Base-by-base conservation (phyloP, 345 rosid species). In the Corymbia maculata region DNA sequence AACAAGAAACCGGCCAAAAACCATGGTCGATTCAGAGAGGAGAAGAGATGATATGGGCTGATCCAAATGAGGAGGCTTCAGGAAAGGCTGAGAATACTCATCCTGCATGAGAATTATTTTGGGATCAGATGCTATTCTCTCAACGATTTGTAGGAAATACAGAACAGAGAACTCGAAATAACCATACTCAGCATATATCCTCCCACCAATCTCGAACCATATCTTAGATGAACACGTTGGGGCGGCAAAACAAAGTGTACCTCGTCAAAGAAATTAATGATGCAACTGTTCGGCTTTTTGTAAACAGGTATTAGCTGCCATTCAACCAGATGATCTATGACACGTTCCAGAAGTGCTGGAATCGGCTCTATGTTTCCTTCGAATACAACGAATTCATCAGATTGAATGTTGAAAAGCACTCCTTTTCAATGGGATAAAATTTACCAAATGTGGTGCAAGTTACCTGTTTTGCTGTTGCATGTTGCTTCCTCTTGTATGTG, bases 21-120 rank as follows among this genome's bases (percentile, higher is more conserved):
- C 97, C 99, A 97, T 95, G 70, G 94, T 93, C 87, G 98, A 96
- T 90, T 97, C 96, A 85, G 97, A 93, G 90, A 98, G 96, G 86
- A 97, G 89, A 85, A 98, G 96, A 86, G 98, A 95, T 59, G 99
- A 95, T 89, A 98, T 90, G 86, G 98, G 99, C 89, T 98, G 99
- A 47, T 97, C 99, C 93, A 98, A 92, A 86, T 98, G 99, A 53
- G 99, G 99, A 86, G 99, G 99, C 86, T 98, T 98, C 88, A 94
- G 96, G 89, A 98, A 98, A 57, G 99, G 99, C 87, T 96, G 99
- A 28, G 99, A 98, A 91, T 94, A 94, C 91, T 98, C 99, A 28
- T 92, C 97, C 99, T 98, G 94, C 92, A 88, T 86, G 22, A 75
- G 84, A 42, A 28, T 75, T 21, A 19, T 26, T 3, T 19, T 75